phyloP scores from a whole-genome alignment of 345 rosid species.

The Salix brachista region DNA sequence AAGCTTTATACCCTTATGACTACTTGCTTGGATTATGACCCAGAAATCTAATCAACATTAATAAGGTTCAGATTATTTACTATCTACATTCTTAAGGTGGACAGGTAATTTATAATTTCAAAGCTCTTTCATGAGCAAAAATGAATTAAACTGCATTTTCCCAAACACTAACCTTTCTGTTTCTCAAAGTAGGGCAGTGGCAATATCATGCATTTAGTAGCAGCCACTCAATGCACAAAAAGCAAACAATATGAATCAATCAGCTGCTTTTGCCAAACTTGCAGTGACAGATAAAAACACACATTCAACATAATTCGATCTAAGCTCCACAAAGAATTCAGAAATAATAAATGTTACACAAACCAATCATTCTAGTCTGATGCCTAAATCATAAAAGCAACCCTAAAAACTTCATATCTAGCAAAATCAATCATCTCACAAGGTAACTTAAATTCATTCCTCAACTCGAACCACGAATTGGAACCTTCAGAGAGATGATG shows the following conservation, averaged over 20 bases:
- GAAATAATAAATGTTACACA: background rate
- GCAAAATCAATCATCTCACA: background rate
- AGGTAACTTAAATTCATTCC: background rate
- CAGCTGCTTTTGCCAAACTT: background rate
- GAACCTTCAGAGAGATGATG: background rate
- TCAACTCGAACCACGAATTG: background rate
- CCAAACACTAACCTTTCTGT: background rate
- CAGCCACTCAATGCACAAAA: background rate
- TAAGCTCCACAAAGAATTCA: background rate
- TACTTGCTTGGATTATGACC: background rate
- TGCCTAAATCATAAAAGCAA: background rate
- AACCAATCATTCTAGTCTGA: background rate
- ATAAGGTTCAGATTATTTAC: background rate
- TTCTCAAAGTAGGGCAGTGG: background rate
- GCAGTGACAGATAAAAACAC: background rate
- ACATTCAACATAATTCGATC: background rate
- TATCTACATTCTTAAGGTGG: background rate
- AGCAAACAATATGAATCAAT: background rate
- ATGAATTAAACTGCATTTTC: background rate
- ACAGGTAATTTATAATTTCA: background rate
- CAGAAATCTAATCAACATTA: background rate
- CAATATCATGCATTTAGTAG: background rate
- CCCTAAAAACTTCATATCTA: background rate
- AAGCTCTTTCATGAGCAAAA: background rate
- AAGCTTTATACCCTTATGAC: background rate